phyloP scores from a whole-genome alignment of 768 basidiomycete genomes.

The Suillus plorans region DNA sequence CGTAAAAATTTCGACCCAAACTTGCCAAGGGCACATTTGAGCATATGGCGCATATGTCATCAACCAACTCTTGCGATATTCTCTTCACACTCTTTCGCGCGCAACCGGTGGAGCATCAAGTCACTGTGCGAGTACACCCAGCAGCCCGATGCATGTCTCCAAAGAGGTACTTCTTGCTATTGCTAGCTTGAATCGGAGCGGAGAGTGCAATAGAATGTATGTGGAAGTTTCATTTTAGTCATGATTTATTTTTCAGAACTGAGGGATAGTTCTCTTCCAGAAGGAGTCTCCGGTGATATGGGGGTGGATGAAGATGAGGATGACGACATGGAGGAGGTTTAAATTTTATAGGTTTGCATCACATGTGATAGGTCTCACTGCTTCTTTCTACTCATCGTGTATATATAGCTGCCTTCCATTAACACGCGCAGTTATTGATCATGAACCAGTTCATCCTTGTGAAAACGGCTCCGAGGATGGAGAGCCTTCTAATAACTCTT shows the following conservation, averaged over 20 bases:
- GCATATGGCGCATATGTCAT: constrained; percentile 86
- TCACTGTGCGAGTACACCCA: constrained; percentile 75
- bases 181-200: constrained; percentile 72
- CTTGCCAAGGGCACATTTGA: constrained; percentile 72
- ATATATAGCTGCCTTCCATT: too few relatives aligned
- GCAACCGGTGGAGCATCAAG: constrained; percentile 77
- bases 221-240: constrained; percentile 52
- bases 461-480: not conserved
- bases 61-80: constrained; percentile 80
- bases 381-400: constrained; percentile 6
- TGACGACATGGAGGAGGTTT: constrained; percentile 72
- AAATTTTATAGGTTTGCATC: constrained; percentile 32
- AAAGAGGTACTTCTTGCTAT: constrained; percentile 81
- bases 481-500: not conserved
- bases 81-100: constrained; percentile 79
- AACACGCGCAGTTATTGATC: not conserved
- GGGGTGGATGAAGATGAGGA: constrained; percentile 39
- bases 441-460: not conserved
- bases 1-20: constrained; percentile 63
- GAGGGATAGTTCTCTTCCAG: constrained; percentile 37
- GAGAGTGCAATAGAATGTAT: constrained; percentile 68
- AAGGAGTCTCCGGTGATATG: constrained; percentile 17
- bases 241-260: constrained; percentile 4
- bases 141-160: constrained; percentile 81
- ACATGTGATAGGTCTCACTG: constrained; percentile 6